Conservation (phyloP, 1,284 basidiomycete species). For the Meira nashicola region DNA sequence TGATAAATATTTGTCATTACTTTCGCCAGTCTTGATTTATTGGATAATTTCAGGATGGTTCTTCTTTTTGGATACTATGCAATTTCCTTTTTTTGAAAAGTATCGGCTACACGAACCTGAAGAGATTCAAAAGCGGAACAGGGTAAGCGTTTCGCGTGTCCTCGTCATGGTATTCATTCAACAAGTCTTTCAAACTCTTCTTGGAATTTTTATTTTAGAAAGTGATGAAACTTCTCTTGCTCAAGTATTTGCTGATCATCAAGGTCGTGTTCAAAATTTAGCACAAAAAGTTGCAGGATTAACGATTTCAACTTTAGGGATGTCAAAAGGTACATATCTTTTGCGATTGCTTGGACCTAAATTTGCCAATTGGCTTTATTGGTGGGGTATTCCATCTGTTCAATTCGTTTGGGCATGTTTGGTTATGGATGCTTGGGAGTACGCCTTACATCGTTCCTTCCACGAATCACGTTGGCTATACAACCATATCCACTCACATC, state of each 20-base stretch:
- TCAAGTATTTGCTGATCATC: slow-evolving; percentile 58
- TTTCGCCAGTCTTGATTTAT: slow-evolving; percentile 76
- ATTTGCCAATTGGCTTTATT: slow-evolving; percentile 71
- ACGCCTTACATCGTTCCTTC: slow-evolving; percentile 87
- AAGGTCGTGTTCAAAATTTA: slow-evolving; percentile 25
- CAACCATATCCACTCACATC: slow-evolving; percentile 84
- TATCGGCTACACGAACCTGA: slow-evolving; percentile 82
- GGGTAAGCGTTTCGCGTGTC: slow-evolving; percentile 68
- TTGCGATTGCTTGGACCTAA: slow-evolving; percentile 58
- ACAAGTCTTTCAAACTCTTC: slow-evolving; percentile 74
- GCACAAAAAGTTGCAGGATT: slow-evolving; percentile 54
- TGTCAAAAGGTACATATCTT: slow-evolving; percentile 51
- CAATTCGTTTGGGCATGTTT: slow-evolving; percentile 81
- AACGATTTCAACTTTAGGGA: slow-evolving; percentile 57
- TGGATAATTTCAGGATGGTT: slow-evolving; percentile 80
- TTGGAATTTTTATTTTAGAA: slow-evolving; percentile 70
- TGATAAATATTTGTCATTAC: slow-evolving; percentile 70
- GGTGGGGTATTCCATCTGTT: slow-evolving; percentile 80
- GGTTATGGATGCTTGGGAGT: slow-evolving; percentile 96
- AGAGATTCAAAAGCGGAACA: slow-evolving; percentile 73
- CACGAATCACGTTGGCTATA: slow-evolving; percentile 88
- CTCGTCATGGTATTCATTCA: slow-evolving; percentile 75
- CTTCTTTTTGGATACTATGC: slow-evolving; percentile 66
- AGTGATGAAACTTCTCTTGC: slow-evolving; percentile 53
- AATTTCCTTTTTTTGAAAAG: slow-evolving; percentile 73